Conservation (phyloP, 2,329 filamentous ascomycete genomes). For the Arthrobotrys entomopaga region DNA sequence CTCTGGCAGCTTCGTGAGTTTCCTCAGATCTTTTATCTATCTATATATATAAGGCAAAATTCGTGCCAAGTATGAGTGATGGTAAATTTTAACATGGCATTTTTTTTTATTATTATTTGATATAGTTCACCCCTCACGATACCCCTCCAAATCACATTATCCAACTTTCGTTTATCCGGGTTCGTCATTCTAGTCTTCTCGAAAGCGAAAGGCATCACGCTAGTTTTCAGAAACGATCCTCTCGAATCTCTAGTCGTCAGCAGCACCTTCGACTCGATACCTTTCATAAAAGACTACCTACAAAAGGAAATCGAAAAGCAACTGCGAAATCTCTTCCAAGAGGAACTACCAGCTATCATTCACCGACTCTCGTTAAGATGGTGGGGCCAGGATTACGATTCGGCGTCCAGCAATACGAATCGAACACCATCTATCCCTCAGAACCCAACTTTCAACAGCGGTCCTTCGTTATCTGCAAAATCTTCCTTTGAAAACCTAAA, state of each 20-base stretch:
- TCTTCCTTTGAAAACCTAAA: slow-evolving; percentile 70
- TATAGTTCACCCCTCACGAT: slow-evolving; percentile 84
- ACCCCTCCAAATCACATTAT: slow-evolving; percentile 94
- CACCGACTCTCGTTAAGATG: slow-evolving; percentile 87
- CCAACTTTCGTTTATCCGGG: slow-evolving; percentile 92
- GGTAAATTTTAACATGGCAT: not conserved
- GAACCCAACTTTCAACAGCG: slow-evolving; percentile 53
- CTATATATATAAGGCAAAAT: not conserved
- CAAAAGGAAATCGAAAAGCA: slow-evolving; percentile 96
- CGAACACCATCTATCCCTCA: slow-evolving; percentile 33
- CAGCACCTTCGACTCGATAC: slow-evolving; percentile 98
- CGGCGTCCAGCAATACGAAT: slow-evolving; percentile 56
- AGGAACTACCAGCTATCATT: slow-evolving; percentile 95
- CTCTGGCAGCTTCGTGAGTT: slow-evolving; percentile 79
- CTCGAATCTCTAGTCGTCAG: slow-evolving; percentile 98
- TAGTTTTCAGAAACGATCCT: slow-evolving; percentile 98
- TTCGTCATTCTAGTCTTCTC: slow-evolving; percentile 99
- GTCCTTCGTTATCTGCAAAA: slow-evolving; percentile 41
- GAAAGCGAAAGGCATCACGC: slow-evolving; percentile 92
- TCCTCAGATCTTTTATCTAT: not conserved
- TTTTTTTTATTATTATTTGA: slow-evolving; percentile 18
- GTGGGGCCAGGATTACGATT: slow-evolving; percentile 84
- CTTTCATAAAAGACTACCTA: slow-evolving; percentile 95
- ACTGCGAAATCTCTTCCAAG: slow-evolving; percentile 93
- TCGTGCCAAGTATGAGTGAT: not conserved